Evolutionary conservation across 75 land plant species (phyloP), one percentile per base, ranked within the genome.

Genomic region (Picea glauca): DNA sequence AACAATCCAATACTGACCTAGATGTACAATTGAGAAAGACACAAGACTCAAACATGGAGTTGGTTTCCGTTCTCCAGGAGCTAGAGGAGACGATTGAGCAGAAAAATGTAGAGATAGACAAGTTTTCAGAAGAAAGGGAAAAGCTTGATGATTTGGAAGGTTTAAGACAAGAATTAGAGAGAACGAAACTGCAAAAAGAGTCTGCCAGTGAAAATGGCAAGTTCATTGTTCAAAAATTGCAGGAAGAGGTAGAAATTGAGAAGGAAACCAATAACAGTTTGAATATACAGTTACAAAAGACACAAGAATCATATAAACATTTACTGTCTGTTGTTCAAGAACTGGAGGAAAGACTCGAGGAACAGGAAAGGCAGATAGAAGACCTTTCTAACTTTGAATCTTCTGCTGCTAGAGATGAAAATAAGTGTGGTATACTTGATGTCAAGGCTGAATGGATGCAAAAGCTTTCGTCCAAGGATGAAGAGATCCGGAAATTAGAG

Each of bases 1-100:
- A 86, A 70, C 88, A 90, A 67, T 72, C 85, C 31, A 90, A 85
- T 76, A 83, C 84, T 15, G 30, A 87, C 35, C 75, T 93, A 60
- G 77, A 82, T n/a, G 62, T 80, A 32, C 95, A 90, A 78, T 77
- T 91, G 54, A 66, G 70, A 46, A 88, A 83, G 79, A 85, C 84
- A 63, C 93, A 87, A 83, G 91, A 89, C 33, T 85, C 92, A 35
- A 91, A 93, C 46, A 33, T 85, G 60, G 89, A 93, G 60, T 88
- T 93, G 75, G 82, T 89, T 83, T 80, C 83, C 59, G 77, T 90
- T 75, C 87, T 93, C 60, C 85, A 87, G 72, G 95, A 93, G 60
- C 82, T 91, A 13, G 95, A 93, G 78, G 88, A 83, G 58, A 85
- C 84, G 4, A 70, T 91, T 17, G 84, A 92, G 75, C 75, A 58